Evolutionary conservation across 139 green algal species (phyloP), one percentile per base, ranked within the genome.

Genomic region (Zygnema cylindricum): DNA sequence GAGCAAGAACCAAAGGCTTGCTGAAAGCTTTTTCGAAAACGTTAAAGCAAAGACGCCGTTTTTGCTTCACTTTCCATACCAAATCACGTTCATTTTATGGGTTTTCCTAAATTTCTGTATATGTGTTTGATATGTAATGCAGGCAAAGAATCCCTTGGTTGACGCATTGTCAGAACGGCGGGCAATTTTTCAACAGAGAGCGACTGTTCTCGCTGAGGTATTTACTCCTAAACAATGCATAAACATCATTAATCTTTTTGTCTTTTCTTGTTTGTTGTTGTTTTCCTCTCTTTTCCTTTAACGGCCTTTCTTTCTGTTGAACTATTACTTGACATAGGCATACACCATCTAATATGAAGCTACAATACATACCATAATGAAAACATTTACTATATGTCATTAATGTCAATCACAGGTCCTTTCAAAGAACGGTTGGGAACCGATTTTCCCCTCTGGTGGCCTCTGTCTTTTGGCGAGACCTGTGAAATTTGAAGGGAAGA

Each of bases 391-490:
- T 42, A 38, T 33, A 2, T 84, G 32, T 32, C 35, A 54, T 43
- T 21, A 35, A 33, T 38, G 76, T 42, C 0, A 43, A 41, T 49
- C 76, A 1, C 82, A 82, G 55, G 55, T 88, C 2, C 82, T 88
- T 7, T 38, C n/a, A 1, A 2, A 75, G 43, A 55, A 69, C 16
- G 82, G 85, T 0, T 89, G 85, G 85, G 85, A 84, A 54, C 73
- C 73, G 38, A n/a, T 89, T 32, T 42, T n/a, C 0, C 85, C 85
- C 16, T n/a, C 71, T n/a, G 85, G 57, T 1, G 85, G 85, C 7
- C 36, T 86, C 77, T 89, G 83, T 40, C 25, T 89, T 41, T 25
- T 89, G 3, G 85, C 85, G 16, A 21, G 40, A 41, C 85, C 85
- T 3, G 73, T 39, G 11, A 40, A 38, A 22, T 85, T 79, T 40